phyloP scores from a whole-genome alignment of 1,284 basidiomycete genomes.

The Moesziomyces globuligerus region DNA sequence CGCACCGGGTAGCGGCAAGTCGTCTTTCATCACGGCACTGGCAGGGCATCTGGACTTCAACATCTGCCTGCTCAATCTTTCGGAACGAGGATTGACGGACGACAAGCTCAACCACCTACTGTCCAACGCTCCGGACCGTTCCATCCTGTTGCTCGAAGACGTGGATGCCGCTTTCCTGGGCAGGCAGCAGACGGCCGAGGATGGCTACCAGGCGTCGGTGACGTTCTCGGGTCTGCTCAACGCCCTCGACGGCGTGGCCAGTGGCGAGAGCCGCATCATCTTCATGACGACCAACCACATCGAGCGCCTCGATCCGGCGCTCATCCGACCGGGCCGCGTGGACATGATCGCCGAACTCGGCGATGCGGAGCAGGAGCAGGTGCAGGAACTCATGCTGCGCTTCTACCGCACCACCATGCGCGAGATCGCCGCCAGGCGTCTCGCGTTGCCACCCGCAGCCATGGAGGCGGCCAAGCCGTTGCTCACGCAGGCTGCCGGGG shows the following conservation, averaged over 20 bases:
- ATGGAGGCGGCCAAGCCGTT: conserved; percentile 27
- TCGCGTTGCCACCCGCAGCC: conserved; percentile 8
- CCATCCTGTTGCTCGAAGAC: conserved; percentile 93
- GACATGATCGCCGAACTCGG: conserved; percentile 86
- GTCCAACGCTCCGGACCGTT: conserved; percentile 90
- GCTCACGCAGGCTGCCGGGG: conserved; percentile 9
- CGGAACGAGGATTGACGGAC: conserved; percentile 93
- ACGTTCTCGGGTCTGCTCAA: conserved; percentile 98
- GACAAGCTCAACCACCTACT: conserved; percentile 95
- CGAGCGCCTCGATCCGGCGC: conserved; percentile 77
- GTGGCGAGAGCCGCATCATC: conserved; percentile 88
- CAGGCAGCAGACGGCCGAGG: conserved; percentile 49
- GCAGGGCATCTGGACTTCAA: conserved; percentile 90
- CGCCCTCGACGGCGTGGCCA: conserved; percentile 95
- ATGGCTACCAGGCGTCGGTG: conserved; percentile 72
- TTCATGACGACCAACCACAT: conserved; percentile 99
- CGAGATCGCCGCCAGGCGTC: conserved; percentile 26
- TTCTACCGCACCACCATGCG: conserved; percentile 75
- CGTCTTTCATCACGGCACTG: conserved; percentile 96
- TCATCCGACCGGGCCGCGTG: conserved; percentile 93
- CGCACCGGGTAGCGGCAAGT: conserved; percentile 97
- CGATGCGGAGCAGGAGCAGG: conserved; percentile 86
- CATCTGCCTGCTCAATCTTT: conserved; percentile 94
- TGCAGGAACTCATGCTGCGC: conserved; percentile 79
- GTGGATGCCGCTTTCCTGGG: conserved; percentile 92